Base-by-base conservation (phyloP, 768 basidiomycete species). In the Leucosporidium scottii region DNA sequence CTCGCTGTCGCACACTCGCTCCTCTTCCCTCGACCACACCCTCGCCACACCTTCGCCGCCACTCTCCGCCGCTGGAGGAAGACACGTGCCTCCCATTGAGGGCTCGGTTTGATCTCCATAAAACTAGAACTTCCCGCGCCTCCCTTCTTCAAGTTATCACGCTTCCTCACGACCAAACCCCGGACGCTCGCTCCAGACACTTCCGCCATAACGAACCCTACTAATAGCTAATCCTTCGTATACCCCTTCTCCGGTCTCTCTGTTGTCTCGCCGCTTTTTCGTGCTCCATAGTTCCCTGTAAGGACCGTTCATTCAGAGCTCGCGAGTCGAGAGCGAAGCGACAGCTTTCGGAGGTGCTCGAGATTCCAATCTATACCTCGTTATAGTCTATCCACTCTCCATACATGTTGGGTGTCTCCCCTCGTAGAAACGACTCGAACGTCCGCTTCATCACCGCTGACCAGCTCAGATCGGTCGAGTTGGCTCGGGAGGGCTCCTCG, bases 371-470 rank as follows among this genome's bases (percentile, higher is more conserved):
- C 50, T 51, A 23, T n/a, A 51, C 23, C 50, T 27, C 50, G 23
- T 27, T 44, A 59, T 17, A 71, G 51, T 62, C 57, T 23, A 73
- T 50, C 57, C 56, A 65, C 61, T 73, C 71, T 27, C 71, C 71
- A 25, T 73, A 73, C 89, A 93, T 89, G 78, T 93, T 97, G 15
- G 94, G 92, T 69, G 83, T 80, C 79, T 99, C 94, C 21, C 88
- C 90, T 53, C 94, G 85, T 69, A 99, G 77, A 78, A 90, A 98
- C 27, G 87, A 83, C 80, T 99, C 96, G 76, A 96, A 97, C 53
- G 91, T 92, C 76, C 96, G 83, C 81, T 98, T 99, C 74, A 98
- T 78, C 27, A 97, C 93, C 18, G 92, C 89, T 30, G 89, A 85
- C 96, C 96, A 99, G 73, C 87, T 85, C 64, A 93, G 81, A 75